Base-by-base conservation (phyloP, 2,329 filamentous ascomycete species). In the Fusarium chuoi region DNA sequence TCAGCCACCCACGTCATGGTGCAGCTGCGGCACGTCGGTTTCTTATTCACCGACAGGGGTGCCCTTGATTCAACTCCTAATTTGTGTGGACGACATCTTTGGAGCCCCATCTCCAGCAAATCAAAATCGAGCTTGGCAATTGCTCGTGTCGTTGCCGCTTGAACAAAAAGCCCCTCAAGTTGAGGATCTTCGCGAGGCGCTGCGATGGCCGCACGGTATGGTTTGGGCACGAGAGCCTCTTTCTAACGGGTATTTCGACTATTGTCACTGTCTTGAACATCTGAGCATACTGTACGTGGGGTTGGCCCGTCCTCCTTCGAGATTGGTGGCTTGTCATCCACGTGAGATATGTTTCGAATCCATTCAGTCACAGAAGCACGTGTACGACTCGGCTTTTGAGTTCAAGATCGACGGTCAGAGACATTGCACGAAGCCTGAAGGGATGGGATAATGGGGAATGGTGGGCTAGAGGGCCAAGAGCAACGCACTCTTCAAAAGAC, bases 1-100 rank as follows among this genome's bases (percentile, higher is more conserved):
- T 67, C 65, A 74, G 76, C 76, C 76, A 75, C 60, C 59, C 45
- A 79, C 77, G 77, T 79, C 77, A 79, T 71, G 75, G n/a, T 68
- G 61, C n/a, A 67, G 55, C 41, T 46, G 41, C 54, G 51, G 62
- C 68, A 65, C 65, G 74, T 74, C 57, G 45, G 57, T 56, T 62
- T 75, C 46, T 68, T 52, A 73, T 78, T 73, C 70, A 67, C 60
- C 42, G 60, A 65, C 57, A 62, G 35, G 42, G 73, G 36, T 15
- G 41, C 28, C 52, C 56, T 63, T 63, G 54, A 35, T 58, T 14
- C 15, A 35, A n/a, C 35, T 39, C 30, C 24, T 26, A 30, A 51
- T 28, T 39, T 49, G 28, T 44, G 44, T 65, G 55, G 64, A 45
- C 38, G 42, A 26, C 41, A 39, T 54, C 38, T 68, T 46, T 30